Evolutionary conservation across 352 stramenopile genomes (phyloP), one percentile per base, ranked within the genome.

Genomic region (Globisporangium solare): DNA sequence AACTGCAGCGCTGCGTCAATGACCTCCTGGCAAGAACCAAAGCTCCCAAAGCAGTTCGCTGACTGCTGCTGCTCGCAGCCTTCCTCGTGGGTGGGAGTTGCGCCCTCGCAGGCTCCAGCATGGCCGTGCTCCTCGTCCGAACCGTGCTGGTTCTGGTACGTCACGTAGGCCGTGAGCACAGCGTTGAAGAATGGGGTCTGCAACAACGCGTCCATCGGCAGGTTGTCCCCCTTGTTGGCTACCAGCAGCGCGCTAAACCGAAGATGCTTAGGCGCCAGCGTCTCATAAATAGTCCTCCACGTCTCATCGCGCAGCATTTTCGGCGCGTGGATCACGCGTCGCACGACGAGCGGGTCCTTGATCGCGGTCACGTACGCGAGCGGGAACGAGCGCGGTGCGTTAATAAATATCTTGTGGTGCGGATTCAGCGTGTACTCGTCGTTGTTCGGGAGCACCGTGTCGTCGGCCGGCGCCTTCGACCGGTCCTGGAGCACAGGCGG

Each of bases 401-500:
- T 89, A 68, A 89, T 88, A 84, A 89, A 89, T 78, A 89, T 84
- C 56, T 88, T 85, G 69, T 89, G 77, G 65, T 89, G 75, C 47
- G 72, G 63, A 56, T 89, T 89, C 17, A 89, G 66, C 56, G 75
- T 74, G 67, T 86, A 89, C 51, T 85, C 68, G 55, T 88, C 76
- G 27, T 76, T 83, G 20, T 73, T 54, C 27, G 71, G 63, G 3
- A 74, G 64, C 20, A 65, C 64, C 7, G 64, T 63, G 55, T 66
- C 60, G 40, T 58, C 47, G 12, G 55, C 53, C 6, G 67, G 53
- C 21, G 66, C 63, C 64, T 83, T 86, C 6, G 72, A 72, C 3
- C 61, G 67, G 43, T 83, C 77, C 51, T 87, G 79, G 14, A 89
- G 60, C 52, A 89, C 77, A 1, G 79, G 79, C 13, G 74, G 73